Base-by-base conservation (phyloP, 257 asterid species). In the Thymus mandschuricus region DNA sequence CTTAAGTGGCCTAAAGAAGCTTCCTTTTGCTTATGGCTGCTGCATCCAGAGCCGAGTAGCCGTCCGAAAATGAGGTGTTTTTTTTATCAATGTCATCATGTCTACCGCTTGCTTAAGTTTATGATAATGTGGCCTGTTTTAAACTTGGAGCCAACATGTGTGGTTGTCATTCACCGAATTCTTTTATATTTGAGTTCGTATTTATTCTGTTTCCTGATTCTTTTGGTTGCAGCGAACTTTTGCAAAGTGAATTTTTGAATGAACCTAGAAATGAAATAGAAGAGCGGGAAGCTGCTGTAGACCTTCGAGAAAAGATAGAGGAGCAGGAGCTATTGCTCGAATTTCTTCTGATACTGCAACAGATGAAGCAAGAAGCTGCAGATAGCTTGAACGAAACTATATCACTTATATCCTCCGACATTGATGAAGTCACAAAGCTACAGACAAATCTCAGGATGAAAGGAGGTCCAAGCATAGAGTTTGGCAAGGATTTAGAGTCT, bases 1-100 rank as follows among this genome's bases (percentile, higher is more conserved):
- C 86, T 89, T 58, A 92, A 87, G 83, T 89, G 99, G 97, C 96
- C 99, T 51, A 95, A 89, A 83, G 96, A 89, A 88, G 99, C 98
- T 76, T 86, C 98, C 7, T 95, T 88, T 89, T 92, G 98, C 89
- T 74, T 92, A 59, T 89, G 98, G 99, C 77, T 95, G 85, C 81
- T 92, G 79, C 99, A 95, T 68, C 99, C 99, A 7, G 97, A 92
- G 50, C 92, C 97, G 1, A 81, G 75, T 71, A 80, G 87, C 82
- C 89, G 99, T 59, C 99, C 99, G 21, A 87, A 82, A 70, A 81
- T 86, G 87, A 84, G 87, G 99, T 88, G 78, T 68, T 80, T 45
- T 73, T 76, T 21, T 74, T 70, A 10, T 60, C 45, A 3, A 30
- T 33, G 43, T 66, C n/a, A 50, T 66, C n/a, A 6, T 46, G 27